A percentile compares a stretch with the other conserved stretches of the same genome.
Conservation (phyloP, 176 grass and related monocot species). For the Pontederia crassipes region DNA sequence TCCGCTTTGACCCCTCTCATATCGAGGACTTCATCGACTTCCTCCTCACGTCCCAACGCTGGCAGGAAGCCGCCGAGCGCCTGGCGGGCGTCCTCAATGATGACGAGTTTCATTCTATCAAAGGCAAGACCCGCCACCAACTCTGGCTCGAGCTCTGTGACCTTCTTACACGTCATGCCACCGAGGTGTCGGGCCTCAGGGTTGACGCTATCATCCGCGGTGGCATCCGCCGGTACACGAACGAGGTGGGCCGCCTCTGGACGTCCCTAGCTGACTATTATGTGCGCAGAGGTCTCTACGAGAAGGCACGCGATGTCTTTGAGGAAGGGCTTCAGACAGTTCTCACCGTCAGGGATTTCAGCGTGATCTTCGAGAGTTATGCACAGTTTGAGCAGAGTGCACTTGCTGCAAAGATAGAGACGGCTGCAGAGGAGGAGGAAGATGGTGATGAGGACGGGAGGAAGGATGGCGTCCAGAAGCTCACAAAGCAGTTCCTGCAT, state of each 20-base stretch:
- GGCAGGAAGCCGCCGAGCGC: conserved; percentile 66
- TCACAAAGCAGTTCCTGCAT: conserved; percentile 44
- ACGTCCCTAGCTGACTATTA: conserved; percentile 74
- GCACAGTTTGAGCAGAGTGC: conserved; percentile 80
- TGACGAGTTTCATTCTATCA: conserved; percentile 60
- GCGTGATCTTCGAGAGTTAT: conserved; percentile 73
- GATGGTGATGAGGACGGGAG: conserved; percentile 19
- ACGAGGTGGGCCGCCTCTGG: conserved; percentile 75
- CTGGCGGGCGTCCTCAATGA: conserved; percentile 63
- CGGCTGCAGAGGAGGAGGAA: conserved; percentile 41
- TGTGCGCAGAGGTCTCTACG: conserved; percentile 52
- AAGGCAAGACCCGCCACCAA: conserved; percentile 70
- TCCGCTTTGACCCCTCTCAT: conserved; percentile 72
- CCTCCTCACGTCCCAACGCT: conserved; percentile 37
- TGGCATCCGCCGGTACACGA: conserved; percentile 59
- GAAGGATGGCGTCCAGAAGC: conserved; percentile 42
- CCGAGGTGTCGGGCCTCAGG: conserved; percentile 61
- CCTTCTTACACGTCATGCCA: conserved; percentile 65
- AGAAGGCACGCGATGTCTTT: conserved; percentile 64
- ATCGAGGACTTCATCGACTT: conserved; percentile 77
- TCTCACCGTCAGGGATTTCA: conserved; percentile 64
- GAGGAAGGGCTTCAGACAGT: conserved; percentile 69
- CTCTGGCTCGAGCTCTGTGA: conserved; percentile 82
- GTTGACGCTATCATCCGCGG: conserved; percentile 64
- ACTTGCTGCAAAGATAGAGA: conserved; percentile 61